Evolutionary conservation across 176 grass and related monocot species (phyloP).

Genomic region (Oryza rufipogon): DNA sequence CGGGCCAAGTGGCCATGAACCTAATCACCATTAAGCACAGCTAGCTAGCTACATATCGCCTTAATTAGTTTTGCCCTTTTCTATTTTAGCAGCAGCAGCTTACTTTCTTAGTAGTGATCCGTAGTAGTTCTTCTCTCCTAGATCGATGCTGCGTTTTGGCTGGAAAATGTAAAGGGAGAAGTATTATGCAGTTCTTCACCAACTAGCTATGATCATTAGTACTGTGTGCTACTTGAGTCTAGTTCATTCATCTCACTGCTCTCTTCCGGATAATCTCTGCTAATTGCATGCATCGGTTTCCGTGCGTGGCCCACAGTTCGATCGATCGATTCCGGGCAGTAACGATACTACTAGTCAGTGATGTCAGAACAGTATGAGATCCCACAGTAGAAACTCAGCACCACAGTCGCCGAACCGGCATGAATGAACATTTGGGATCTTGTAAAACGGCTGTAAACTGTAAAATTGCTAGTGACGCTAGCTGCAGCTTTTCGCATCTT

Average conservation of each 20-base stretch:
- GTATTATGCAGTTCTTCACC: slow-evolving; percentile 13
- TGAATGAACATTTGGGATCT: background rate
- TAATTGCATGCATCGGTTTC: slow-evolving; percentile 21
- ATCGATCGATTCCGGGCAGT: slow-evolving; percentile 17
- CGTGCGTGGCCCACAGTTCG: slow-evolving; percentile 28
- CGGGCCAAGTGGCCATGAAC: slow-evolving; percentile 46
- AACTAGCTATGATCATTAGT: background rate
- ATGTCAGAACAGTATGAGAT: slow-evolving; percentile 13
- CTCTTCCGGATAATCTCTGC: background rate
- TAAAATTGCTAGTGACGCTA: background rate
- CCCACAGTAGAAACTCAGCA: slow-evolving; percentile 14
- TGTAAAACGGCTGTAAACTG: background rate
- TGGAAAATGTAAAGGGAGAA: slow-evolving; percentile 45
- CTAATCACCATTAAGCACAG: slow-evolving; percentile 59
- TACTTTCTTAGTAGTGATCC: background rate
- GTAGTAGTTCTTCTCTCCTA: background rate
- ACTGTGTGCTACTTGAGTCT: slow-evolving; percentile 29
- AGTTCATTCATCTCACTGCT: slow-evolving; percentile 12
- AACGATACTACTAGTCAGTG: background rate
- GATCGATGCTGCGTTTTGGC: slow-evolving; percentile 6
- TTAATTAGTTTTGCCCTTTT: background rate
- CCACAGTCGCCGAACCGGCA: background rate
- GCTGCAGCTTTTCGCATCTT: slow-evolving; percentile 20
- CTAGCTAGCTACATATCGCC: slow-evolving; percentile 1
- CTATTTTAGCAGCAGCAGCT: background rate